Percentiles rank a stretch among this genome's conserved stretches.
Evolutionary conservation across 2,329 filamentous ascomycete genomes (phyloP).

Genomic region (Diaporthe ilicicola): DNA sequence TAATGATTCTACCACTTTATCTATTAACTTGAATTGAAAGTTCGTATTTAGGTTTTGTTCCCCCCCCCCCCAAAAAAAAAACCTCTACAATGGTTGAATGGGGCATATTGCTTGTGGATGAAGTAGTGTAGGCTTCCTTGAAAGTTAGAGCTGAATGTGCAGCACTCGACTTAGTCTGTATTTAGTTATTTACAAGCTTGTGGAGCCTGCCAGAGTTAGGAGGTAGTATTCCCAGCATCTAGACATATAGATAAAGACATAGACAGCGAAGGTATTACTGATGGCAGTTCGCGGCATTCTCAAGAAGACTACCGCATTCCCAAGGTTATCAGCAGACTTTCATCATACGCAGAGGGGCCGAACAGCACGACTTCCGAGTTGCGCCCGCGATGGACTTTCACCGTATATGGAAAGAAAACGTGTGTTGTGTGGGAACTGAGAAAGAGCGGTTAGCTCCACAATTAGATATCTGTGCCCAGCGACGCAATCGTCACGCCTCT

Average conservation of each 20-base stretch:
- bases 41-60: too few species aligned
- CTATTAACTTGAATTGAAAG: too few species aligned
- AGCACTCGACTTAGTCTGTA: too few species aligned
- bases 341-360: background rate
- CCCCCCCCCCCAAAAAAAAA: too few species aligned
- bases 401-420: background rate
- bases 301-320: background rate
- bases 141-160: too few species aligned
- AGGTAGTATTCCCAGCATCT: background rate
- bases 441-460: background rate
- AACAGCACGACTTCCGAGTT: background rate
- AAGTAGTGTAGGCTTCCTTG: too few species aligned
- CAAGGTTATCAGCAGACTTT: background rate
- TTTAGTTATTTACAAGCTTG: too few species aligned
- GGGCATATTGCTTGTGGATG: too few species aligned
- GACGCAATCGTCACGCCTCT: background rate
- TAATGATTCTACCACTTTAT: too few species aligned
- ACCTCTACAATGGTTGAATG: too few species aligned
- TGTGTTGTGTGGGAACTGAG: background rate
- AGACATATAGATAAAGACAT: background rate
- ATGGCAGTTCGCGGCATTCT: background rate
- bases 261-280: background rate
- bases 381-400: background rate
- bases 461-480: background rate
- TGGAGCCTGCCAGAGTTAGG: too few species aligned